These are phyloP conservation scores for Podila clonocystis DNA, from an alignment of 192 early-diverging fungal genomes.

Conservation along the genomic window DNA sequence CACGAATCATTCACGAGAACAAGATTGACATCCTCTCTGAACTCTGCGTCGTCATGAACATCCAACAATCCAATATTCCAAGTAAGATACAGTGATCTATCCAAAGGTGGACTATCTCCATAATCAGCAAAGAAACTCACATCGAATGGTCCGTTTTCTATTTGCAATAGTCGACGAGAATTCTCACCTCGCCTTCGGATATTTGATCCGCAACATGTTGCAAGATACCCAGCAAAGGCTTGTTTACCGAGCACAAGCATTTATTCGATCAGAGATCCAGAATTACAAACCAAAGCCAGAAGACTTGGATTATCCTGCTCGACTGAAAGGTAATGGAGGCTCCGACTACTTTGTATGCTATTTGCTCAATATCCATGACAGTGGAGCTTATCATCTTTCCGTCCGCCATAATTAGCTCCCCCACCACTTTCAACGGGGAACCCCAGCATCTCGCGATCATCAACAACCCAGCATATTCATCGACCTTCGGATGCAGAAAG, in stretches of 20 bases:
- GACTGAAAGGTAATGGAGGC: constrained; percentile 36
- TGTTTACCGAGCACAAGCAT: constrained; percentile 87
- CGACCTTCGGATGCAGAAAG: constrained; percentile 36
- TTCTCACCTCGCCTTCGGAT: constrained; percentile 65
- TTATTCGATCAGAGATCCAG: constrained; percentile 81
- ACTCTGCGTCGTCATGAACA: constrained; percentile 76
- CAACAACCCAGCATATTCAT: constrained; percentile 25
- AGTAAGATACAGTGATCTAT: constrained; percentile 7
- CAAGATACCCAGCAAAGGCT: constrained; percentile 91
- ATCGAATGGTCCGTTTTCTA: not conserved
- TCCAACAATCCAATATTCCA: constrained; percentile 61
- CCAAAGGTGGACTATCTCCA: too few relatives aligned
- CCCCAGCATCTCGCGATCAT: constrained; percentile 7
- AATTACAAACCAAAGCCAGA: constrained; percentile 75
- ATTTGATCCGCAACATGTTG: constrained; percentile 83
- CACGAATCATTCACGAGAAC: constrained; percentile 87
- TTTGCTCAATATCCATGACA: not conserved
- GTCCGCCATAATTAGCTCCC: not conserved
- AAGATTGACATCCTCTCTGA: constrained; percentile 85
- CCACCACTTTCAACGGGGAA: constrained; percentile 10
- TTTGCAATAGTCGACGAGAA: constrained; percentile 53
- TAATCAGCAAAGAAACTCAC: constrained; percentile 13
- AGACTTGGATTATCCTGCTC: constrained; percentile 66
- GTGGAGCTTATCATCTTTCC: not conserved
- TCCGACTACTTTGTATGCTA: not conserved